Conservation (phyloP, 176 grass and related monocot genomes). For the Saccharum officinarum region DNA sequence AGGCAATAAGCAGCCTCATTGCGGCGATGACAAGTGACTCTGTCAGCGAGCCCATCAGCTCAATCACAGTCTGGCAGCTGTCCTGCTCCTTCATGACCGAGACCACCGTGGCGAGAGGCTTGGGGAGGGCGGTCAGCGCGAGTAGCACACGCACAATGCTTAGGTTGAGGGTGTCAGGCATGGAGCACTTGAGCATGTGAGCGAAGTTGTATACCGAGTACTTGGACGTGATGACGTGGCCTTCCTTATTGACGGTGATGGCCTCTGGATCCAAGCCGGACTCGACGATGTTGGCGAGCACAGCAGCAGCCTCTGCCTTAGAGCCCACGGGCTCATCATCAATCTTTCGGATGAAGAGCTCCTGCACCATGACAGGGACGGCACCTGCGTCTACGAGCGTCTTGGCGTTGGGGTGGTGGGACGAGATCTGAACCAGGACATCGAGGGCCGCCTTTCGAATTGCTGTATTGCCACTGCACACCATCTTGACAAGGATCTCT, state of each 20-base stretch:
- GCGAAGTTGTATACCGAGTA: conserved; percentile 87
- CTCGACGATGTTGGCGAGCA: conserved; percentile 83
- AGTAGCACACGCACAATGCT: conserved; percentile 71
- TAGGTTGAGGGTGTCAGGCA: conserved; percentile 64
- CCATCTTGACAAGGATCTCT: conserved; percentile 74
- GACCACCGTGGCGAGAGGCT: conserved; percentile 59
- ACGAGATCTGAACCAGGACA: conserved; percentile 81
- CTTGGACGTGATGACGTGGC: conserved; percentile 83
- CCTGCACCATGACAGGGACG: conserved; percentile 64
- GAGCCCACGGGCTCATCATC: conserved; percentile 58
- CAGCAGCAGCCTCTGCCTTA: conserved; percentile 55
- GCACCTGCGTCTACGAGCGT: conserved; percentile 57
- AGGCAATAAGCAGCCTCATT: conserved; percentile 55
- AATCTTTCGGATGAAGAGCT: conserved; percentile 65
- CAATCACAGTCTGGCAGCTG: conserved; percentile 51
- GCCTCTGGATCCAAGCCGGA: conserved; percentile 50
- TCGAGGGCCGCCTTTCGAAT: conserved; percentile 70
- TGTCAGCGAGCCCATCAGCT: conserved; percentile 45
- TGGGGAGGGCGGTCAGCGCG: conserved; percentile 42
- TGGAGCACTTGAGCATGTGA: conserved; percentile 80
- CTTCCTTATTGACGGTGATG: conserved; percentile 76
- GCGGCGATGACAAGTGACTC: conserved; percentile 56
- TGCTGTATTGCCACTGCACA: conserved; percentile 41
- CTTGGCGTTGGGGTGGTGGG: conserved; percentile 58
- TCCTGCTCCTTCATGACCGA: conserved; percentile 75